Evolutionary conservation across 331 rosid genomes (phyloP), one percentile per base, ranked within the genome.

Genomic region (Quercus lobata): DNA sequence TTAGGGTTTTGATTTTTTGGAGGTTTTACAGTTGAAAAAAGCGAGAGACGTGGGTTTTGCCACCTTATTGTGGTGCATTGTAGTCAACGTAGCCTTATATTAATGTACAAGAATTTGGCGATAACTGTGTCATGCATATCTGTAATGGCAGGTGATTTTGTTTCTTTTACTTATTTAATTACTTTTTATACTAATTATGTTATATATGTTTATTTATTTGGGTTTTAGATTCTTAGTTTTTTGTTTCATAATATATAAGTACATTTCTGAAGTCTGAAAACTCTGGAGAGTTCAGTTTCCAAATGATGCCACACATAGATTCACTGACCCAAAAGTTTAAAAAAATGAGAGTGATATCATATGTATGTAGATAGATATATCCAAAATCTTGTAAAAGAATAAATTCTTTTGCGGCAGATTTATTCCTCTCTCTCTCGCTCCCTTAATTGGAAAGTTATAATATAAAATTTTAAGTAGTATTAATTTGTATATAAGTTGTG

Each of bases 31-130:
- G 46, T 69, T 76, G 65, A 57, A 69, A 78, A 65, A 78, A 80
- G 92, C 93, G 92, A 87, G 85, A 88, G 89, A 90, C 80, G 96
- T 81, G 96, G 92, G 92, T 72, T 85, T 41, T 94, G 98, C 92
- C 89, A 85, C 93, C 91, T 87, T 86, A 70, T 79, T 78, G 94
- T 69, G 92, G 88, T 79, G 90, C 92, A 90, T 14, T 37, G 85
- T 68, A 83, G 97, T 92, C 98, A 94, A 94, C 85, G 72, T 81
- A 81, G 60, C 71, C 77, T 77, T 78, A 84, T 86, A 57, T 85
- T 86, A 79, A 80, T 81, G 75, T 17, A 19, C 85, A 85, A 83
- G 84, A 82, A 88, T 91, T 90, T 89, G 89, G 92, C 87, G 86
- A 89, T 83, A 84, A 88, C 80, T 76, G 88, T 89, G 70, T 81